Conservation (phyloP, 306 rosid species). For the Corylus americana region DNA sequence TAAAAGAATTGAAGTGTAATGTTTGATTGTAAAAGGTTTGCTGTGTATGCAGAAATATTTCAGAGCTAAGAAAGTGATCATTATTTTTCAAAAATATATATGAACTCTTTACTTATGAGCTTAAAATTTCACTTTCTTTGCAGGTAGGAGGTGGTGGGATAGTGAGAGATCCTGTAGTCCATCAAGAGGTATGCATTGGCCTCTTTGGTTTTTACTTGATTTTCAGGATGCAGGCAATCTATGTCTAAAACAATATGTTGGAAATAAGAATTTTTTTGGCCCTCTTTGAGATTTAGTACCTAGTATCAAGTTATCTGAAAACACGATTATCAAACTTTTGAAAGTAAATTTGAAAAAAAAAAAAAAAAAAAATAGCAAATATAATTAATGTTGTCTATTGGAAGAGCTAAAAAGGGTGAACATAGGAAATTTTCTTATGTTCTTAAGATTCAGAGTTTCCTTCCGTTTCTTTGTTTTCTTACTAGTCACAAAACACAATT, state of each 20-base stretch:
- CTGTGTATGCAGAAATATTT: background rate
- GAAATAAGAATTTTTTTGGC: background rate
- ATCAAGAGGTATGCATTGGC: conserved; percentile 43
- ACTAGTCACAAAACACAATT: background rate
- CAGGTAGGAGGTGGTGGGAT: conserved; percentile 62
- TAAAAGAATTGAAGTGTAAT: background rate
- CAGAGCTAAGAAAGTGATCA: background rate
- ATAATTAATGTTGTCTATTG: too few species aligned
- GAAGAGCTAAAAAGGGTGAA: background rate
- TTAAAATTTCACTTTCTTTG: conserved; percentile 19
- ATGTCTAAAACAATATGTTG: background rate
- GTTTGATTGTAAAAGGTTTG: background rate
- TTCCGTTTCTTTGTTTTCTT: background rate
- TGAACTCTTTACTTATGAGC: background rate
- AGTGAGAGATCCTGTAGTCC: conserved; percentile 53
- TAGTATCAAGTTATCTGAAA: too few species aligned
- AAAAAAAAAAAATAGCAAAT: background rate
- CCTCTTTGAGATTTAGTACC: background rate
- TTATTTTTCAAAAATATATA: background rate
- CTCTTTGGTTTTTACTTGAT: background rate
- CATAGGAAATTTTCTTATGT: background rate
- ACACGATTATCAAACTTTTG: too few species aligned
- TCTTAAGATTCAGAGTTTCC: background rate
- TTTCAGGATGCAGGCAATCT: background rate
- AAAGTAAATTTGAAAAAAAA: too few species aligned